Conservation (phyloP, 1,284 basidiomycete species). For the Pyrrhoderma lamaoense region DNA sequence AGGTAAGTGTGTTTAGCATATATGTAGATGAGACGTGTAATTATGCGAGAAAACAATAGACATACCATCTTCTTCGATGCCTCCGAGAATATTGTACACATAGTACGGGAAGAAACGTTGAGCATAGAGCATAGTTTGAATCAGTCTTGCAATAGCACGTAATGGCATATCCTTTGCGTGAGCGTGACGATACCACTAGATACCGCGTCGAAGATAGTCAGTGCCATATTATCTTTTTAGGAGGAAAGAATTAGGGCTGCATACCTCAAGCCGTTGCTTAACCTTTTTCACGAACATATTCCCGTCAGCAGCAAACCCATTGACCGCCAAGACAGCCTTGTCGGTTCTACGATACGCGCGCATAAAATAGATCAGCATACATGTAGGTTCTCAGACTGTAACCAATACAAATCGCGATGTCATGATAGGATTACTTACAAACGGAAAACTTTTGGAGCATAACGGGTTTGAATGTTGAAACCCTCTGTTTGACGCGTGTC, state of each 20-base stretch:
- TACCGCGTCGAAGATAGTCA: conserved; percentile 3
- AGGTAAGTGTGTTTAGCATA: background rate
- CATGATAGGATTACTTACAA: conserved; percentile 46
- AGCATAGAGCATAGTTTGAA: conserved; percentile 93
- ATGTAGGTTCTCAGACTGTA: background rate
- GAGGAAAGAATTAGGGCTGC: conserved; percentile 21
- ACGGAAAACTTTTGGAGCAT: conserved; percentile 86
- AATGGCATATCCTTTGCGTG: conserved; percentile 93
- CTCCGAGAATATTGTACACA: conserved; percentile 90
- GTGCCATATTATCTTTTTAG: conserved; percentile 11
- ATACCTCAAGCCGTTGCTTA: conserved; percentile 85
- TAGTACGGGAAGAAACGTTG: conserved; percentile 96
- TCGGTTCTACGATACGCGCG: conserved; percentile 59
- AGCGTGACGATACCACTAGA: conserved; percentile 89
- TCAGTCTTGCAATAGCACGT: conserved; percentile 85
- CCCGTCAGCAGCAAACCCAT: conserved; percentile 92
- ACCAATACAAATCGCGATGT: conserved; percentile 8
- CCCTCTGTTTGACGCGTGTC: conserved; percentile 94
- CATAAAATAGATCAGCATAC: background rate
- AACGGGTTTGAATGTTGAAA: conserved; percentile 91
- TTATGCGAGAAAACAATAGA: conserved; percentile 20
- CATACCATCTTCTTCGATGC: conserved; percentile 90
- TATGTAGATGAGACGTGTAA: background rate
- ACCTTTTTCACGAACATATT: conserved; percentile 95
- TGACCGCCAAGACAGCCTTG: conserved; percentile 86